Evolutionary conservation across 768 basidiomycete genomes (phyloP), one percentile per base, ranked within the genome.

Genomic region (Mycena epipterygia): DNA sequence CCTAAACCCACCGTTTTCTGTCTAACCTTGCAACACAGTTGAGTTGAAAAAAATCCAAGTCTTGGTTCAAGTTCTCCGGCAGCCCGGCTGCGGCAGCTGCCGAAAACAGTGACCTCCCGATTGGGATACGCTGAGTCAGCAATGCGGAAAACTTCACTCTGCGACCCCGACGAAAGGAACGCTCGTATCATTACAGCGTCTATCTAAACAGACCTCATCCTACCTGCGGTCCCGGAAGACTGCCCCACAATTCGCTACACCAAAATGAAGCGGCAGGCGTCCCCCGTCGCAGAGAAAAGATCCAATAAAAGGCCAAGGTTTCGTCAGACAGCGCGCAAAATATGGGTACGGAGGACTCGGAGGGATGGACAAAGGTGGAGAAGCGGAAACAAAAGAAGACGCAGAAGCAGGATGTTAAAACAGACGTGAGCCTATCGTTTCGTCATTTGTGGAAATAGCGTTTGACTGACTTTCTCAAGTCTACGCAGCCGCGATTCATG

Each of bases 401-500:
- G 67, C 87, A 84, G 71, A 93, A 91, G 78, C 52, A 74, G 53
- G 90, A 90, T 73, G 81, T 83, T 49, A 91, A 89, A 77, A 76
- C 84, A 44, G 88, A 90, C 79, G 93, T 93, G 82, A 82, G 90
- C 75, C 61, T 57, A 13, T 55, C 69, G 61, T 29, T 39, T 33
- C 46, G 16, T n/a, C n/a, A n/a, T n/a, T n/a, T n/a, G 58, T 67
- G 19, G 7, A 6, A 1, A 25, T 32, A 52, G 9, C 1, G 32
- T 35, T 23, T 44, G 0, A 25, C 53, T 68, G 12, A 65, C 42
- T 29, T 48, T 55, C 25, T 41, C 11, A 48, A 91, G 87, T 78
- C 83, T 17, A 85, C 82, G n/a, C 85, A 87, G 42, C 93, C 95
- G 0, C 82, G 88, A 65, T 97, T 97, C 79, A 89, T 95, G 86